These are phyloP conservation scores for Trichoderma cornu-damae DNA, from an alignment of 2,329 filamentous ascomycete species.

Conservation along the genomic window DNA sequence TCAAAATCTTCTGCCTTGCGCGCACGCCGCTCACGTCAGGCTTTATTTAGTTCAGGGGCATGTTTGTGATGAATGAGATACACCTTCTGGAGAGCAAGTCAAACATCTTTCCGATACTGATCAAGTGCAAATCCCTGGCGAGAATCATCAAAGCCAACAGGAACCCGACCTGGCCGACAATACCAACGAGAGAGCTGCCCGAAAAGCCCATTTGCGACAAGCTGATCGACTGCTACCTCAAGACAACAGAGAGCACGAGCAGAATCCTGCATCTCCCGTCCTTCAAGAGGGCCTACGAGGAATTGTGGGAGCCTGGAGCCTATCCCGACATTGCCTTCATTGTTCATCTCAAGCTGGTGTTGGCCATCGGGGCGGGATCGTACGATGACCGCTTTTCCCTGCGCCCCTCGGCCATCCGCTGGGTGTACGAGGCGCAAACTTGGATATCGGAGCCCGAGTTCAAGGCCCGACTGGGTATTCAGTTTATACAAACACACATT, in stretches of 20 bases:
- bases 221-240: slow-evolving; percentile 46
- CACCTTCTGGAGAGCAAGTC: slow-evolving; percentile 36
- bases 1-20: background rate
- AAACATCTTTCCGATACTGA: slow-evolving; percentile 34
- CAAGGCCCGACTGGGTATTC: slow-evolving; percentile 47
- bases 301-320: slow-evolving; percentile 39
- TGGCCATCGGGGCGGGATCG: slow-evolving; percentile 51
- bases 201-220: slow-evolving; percentile 40
- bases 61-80: slow-evolving; percentile 42
- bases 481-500: slow-evolving; percentile 45
- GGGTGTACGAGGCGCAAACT: slow-evolving; percentile 53
- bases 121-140: slow-evolving; percentile 50
- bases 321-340: slow-evolving; percentile 42
- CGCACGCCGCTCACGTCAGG: slow-evolving; percentile 3
- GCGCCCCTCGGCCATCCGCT: slow-evolving; percentile 45
- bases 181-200: slow-evolving; percentile 42
- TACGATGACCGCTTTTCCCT: slow-evolving; percentile 49
- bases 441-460: slow-evolving; percentile 50
- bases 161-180: slow-evolving; percentile 43
- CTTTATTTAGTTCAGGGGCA: slow-evolving; percentile 40
- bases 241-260: slow-evolving; percentile 43
- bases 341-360: slow-evolving; percentile 52
- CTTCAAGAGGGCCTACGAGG: slow-evolving; percentile 46
- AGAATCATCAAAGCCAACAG: slow-evolving; percentile 48
- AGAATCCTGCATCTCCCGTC: slow-evolving; percentile 49